Percentiles rank a stretch among this genome's conserved stretches.
Evolutionary conservation across 768 basidiomycete genomes (phyloP).

Genomic region (Mycena indigotica): DNA sequence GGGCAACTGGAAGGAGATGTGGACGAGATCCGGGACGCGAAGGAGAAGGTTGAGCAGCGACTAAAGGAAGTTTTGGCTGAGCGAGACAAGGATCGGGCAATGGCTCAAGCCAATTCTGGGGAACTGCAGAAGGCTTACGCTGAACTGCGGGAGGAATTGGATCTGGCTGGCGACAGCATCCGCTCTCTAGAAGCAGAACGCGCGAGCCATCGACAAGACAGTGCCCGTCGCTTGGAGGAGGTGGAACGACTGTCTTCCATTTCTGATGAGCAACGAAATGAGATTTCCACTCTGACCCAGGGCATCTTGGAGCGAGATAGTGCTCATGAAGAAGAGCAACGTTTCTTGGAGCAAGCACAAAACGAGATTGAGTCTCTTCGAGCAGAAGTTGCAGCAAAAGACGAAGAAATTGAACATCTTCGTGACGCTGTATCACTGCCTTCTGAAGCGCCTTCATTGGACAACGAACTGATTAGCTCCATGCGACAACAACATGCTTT

Average conservation of each 20-base stretch:
- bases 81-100: slow-evolving; percentile 55
- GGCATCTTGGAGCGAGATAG: slow-evolving; percentile 51
- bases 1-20: slow-evolving; percentile 62
- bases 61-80: slow-evolving; percentile 46
- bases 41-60: slow-evolving; percentile 47
- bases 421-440: slow-evolving; percentile 48
- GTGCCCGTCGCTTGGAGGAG: slow-evolving; percentile 57
- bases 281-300: slow-evolving; percentile 51
- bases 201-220: slow-evolving; percentile 57
- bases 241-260: slow-evolving; percentile 52
- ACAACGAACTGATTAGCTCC: slow-evolving; percentile 73
- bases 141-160: slow-evolving; percentile 64
- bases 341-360: slow-evolving; percentile 63
- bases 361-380: slow-evolving; percentile 74
- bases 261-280: slow-evolving; percentile 52
- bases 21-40: slow-evolving; percentile 55
- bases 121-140: slow-evolving; percentile 66
- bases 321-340: slow-evolving; percentile 62
- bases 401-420: slow-evolving; percentile 67
- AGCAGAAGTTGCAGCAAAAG: slow-evolving; percentile 59
- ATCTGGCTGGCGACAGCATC: slow-evolving; percentile 52
- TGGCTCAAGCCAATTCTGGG: slow-evolving; percentile 50
- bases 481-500: slow-evolving; percentile 76
- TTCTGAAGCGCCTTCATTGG: slow-evolving; percentile 54
- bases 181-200: slow-evolving; percentile 68